These are phyloP conservation scores for Ustilago tritici DNA, from an alignment of 1,284 basidiomycete genomes.

Conservation along the genomic window DNA sequence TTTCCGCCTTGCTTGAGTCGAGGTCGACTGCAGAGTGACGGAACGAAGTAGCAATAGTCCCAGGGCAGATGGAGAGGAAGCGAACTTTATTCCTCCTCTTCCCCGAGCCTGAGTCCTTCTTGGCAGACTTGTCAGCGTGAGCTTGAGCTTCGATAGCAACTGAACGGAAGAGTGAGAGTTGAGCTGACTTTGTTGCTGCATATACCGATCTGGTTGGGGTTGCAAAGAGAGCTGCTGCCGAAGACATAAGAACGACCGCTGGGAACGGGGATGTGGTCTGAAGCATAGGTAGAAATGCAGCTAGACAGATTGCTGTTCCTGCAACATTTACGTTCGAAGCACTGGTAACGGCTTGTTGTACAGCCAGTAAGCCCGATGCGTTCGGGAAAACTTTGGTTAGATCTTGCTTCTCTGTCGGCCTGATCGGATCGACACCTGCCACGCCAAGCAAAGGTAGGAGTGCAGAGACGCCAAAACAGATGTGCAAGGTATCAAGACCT, in stretches of 20 bases:
- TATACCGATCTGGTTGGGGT: slow-evolving; percentile 88
- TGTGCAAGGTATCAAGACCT: slow-evolving; percentile 84
- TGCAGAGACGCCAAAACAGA: slow-evolving; percentile 87
- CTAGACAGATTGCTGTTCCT: slow-evolving; percentile 72
- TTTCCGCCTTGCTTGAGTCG: slow-evolving; percentile 12
- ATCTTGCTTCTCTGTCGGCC: slow-evolving; percentile 54
- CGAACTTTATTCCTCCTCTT: slow-evolving; percentile 45
- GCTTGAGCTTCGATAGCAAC: slow-evolving; percentile 78
- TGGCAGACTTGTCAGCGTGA: slow-evolving; percentile 43
- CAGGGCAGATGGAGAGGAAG: slow-evolving; percentile 64
- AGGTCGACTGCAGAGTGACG: slow-evolving; percentile 60
- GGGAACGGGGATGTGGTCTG: slow-evolving; percentile 78
- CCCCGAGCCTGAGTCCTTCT: background rate
- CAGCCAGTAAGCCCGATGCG: slow-evolving; percentile 68
- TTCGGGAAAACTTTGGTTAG: slow-evolving; percentile 74
- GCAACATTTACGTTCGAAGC: slow-evolving; percentile 71
- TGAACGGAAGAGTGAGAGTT: slow-evolving; percentile 81
- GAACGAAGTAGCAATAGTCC: slow-evolving; percentile 65
- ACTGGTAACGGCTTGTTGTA: slow-evolving; percentile 70
- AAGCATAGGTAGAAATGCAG: slow-evolving; percentile 77
- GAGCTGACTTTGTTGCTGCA: slow-evolving; percentile 84
- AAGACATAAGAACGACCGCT: slow-evolving; percentile 82
- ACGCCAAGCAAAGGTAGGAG: slow-evolving; percentile 81
- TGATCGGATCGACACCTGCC: slow-evolving; percentile 75
- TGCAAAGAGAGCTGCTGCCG: slow-evolving; percentile 82